A percentile compares a stretch with the other conserved stretches of the same genome.
Evolutionary conservation across 768 basidiomycete genomes (phyloP).

Genomic region (Coprinopsis sp.): DNA sequence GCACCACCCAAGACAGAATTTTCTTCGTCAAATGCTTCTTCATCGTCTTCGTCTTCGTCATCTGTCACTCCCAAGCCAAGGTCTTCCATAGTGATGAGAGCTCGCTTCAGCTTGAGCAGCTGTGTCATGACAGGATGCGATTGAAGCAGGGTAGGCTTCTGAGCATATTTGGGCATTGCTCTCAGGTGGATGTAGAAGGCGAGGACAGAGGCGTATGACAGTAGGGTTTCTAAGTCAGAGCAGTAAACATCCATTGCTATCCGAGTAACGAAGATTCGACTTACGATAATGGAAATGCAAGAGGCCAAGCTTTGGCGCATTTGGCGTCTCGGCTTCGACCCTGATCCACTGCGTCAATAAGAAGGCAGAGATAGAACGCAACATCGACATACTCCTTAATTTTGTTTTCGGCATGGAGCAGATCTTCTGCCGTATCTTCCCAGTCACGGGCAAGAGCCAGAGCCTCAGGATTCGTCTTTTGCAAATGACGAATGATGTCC

Average conservation of each 20-base stretch:
- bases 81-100: conserved; percentile 75
- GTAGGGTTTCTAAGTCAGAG: conserved; percentile 61
- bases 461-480: conserved; percentile 72
- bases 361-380: background rate
- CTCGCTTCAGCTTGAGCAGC: conserved; percentile 78
- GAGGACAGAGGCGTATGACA: conserved; percentile 86
- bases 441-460: conserved; percentile 81
- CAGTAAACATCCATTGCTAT: background rate
- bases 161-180: conserved; percentile 57
- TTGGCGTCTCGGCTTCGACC: conserved; percentile 40
- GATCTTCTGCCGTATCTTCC: conserved; percentile 59
- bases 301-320: conserved; percentile 62
- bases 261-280: background rate
- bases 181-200: conserved; percentile 93
- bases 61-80: conserved; percentile 65
- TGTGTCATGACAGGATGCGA: conserved; percentile 70
- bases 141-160: conserved; percentile 57
- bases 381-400: conserved; percentile 45
- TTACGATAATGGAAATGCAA: conserved; percentile 84
- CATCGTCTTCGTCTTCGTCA: conserved; percentile 44
- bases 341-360: conserved; percentile 31
- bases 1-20: conserved; percentile 34
- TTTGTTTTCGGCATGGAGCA: conserved; percentile 49
- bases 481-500: conserved; percentile 58
- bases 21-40: conserved; percentile 34